These are phyloP conservation scores for Xylaria sp. DNA, from an alignment of 2,329 filamentous ascomycete species.

Conservation along the genomic window DNA sequence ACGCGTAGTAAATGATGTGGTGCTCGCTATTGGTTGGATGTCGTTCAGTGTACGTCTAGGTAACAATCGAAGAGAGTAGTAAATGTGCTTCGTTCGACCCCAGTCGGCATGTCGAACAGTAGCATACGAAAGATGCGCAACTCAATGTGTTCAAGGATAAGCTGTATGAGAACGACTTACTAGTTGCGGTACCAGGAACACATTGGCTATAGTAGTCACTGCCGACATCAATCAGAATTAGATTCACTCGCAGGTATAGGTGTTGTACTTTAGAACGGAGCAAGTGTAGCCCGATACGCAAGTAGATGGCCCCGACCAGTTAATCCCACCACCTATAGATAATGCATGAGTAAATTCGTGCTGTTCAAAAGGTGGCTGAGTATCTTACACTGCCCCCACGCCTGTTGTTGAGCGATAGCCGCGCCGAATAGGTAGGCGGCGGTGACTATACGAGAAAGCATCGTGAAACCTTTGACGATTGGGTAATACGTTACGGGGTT, in stretches of 20 bases:
- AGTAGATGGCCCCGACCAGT: constrained; percentile 26
- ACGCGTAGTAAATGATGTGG: constrained; percentile 11
- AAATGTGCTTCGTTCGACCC: not conserved
- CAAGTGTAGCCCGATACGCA: constrained; percentile 38
- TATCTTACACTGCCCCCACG: constrained; percentile 37
- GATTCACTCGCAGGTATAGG: not conserved
- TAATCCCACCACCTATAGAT: constrained; percentile 32
- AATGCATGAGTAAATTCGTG: constrained; percentile 9
- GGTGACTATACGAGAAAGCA: constrained; percentile 26
- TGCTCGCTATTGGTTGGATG: constrained; percentile 5
- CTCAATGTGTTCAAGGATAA: not conserved
- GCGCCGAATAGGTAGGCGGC: constrained; percentile 23
- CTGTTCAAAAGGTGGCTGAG: not conserved
- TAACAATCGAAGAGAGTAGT: not conserved
- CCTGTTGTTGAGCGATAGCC: constrained; percentile 32
- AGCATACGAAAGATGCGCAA: not conserved
- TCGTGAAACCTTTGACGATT: not conserved
- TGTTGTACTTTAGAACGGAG: constrained; percentile 29
- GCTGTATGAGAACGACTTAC: constrained; percentile 25
- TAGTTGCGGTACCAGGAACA: constrained; percentile 32
- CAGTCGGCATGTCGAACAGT: not conserved
- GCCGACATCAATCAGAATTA: constrained; percentile 15
- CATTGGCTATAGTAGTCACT: constrained; percentile 41
- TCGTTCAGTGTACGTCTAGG: constrained; percentile 1
- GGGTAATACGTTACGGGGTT: not conserved